phyloP scores from a whole-genome alignment of 257 asterid species.

The Coffea canephora region DNA sequence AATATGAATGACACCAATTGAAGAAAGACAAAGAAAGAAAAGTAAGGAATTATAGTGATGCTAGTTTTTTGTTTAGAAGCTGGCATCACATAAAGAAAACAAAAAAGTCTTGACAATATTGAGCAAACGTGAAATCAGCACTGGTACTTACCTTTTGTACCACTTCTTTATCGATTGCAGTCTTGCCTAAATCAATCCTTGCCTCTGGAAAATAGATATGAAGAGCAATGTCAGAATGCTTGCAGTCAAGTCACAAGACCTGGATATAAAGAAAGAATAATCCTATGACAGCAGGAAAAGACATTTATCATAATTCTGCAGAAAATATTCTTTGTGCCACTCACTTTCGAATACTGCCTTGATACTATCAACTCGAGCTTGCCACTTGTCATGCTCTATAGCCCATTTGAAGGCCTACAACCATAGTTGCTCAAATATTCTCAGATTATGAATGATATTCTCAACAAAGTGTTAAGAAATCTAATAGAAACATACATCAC shows the following conservation, averaged over 20 bases:
- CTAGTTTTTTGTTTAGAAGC: not conserved
- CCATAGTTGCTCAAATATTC: slow-evolving; percentile 4
- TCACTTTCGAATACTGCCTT: slow-evolving; percentile 83
- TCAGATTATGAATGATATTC: slow-evolving; percentile 9
- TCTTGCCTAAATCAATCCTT: slow-evolving; percentile 60
- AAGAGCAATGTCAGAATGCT: not conserved
- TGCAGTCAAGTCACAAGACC: not conserved
- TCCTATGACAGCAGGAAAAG: not conserved
- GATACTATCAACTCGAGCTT: slow-evolving; percentile 84
- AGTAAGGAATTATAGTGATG: not conserved
- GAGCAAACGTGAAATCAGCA: not conserved
- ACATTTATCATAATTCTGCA: not conserved
- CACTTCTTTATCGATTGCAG: slow-evolving; percentile 62
- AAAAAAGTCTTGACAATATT: not conserved
- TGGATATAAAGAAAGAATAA: not conserved
- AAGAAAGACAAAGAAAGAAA: not conserved
- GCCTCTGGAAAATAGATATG: slow-evolving; percentile 59
- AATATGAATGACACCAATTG: not conserved
- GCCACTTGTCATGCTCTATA: slow-evolving; percentile 79
- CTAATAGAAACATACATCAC: not conserved
- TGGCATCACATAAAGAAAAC: not conserved
- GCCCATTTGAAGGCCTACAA: slow-evolving; percentile 95
- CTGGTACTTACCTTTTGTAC: slow-evolving; percentile 67
- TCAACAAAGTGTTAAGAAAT: not conserved
- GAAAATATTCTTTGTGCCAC: slow-evolving; percentile 4